Conservation (phyloP, 805 yeast species). For the Candida xiaguanensis region DNA sequence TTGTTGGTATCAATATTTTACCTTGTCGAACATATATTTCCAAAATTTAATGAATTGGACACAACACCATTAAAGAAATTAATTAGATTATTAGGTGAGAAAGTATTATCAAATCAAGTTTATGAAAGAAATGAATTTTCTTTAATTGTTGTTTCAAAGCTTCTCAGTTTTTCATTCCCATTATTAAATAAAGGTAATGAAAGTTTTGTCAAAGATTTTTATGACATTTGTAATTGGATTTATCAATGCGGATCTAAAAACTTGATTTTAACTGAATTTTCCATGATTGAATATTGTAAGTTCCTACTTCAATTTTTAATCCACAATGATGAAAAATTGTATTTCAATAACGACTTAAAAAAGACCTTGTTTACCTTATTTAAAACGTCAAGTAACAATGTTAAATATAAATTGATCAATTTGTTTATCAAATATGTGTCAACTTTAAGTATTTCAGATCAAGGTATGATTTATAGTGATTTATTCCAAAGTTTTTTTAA, state of each 20-base stretch:
- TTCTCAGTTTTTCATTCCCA: conserved; percentile 22
- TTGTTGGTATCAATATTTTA: conserved; percentile 8
- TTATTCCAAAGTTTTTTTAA: conserved; percentile 24
- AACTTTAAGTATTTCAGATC: not conserved
- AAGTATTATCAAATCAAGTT: conserved; percentile 21
- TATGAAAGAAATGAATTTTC: conserved; percentile 41
- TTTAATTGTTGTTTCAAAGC: conserved; percentile 25
- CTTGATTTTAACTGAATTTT: conserved; percentile 36
- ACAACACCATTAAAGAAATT: conserved; percentile 11
- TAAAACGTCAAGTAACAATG: conserved; percentile 13
- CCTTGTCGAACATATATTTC: not conserved
- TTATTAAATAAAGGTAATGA: conserved; percentile 23
- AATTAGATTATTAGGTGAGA: conserved; percentile 30
- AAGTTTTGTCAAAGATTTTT: conserved; percentile 37
- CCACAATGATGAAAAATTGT: conserved; percentile 20
- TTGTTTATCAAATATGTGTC: not conserved
- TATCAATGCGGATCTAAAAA: conserved; percentile 35
- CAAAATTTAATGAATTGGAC: not conserved
- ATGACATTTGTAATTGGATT: conserved; percentile 48
- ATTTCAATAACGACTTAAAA: conserved; percentile 7
- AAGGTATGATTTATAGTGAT: conserved; percentile 19
- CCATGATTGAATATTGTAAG: conserved; percentile 26
- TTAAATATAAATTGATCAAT: conserved; percentile 18
- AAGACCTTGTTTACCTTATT: conserved; percentile 7
- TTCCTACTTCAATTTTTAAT: conserved; percentile 29